Percentiles rank a stretch among this genome's conserved stretches.
phyloP scores from a whole-genome alignment of 306 rosid genomes.

The Casuarina cunninghamiana region DNA sequence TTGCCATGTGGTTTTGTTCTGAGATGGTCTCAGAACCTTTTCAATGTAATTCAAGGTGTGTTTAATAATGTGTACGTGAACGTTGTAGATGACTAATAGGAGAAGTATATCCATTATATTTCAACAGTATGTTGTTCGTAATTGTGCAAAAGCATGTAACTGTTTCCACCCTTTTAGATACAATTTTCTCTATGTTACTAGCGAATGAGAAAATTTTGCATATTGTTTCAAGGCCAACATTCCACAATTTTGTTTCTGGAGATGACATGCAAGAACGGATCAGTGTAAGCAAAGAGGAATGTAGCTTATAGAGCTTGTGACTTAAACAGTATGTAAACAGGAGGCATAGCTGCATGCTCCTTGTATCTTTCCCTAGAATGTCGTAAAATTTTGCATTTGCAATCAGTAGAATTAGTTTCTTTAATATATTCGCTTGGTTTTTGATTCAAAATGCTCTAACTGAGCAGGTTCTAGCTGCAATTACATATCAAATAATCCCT shows the following conservation, averaged over 20 bases:
- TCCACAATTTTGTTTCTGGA: neutral
- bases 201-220: neutral
- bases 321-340: neutral
- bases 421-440: neutral
- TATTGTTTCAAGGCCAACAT: neutral
- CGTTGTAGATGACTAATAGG: neutral
- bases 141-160: neutral
- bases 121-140: neutral
- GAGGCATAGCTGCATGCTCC: neutral
- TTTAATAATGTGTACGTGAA: neutral
- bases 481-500: constrained; percentile 83
- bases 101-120: neutral
- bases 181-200: neutral
- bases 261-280: neutral
- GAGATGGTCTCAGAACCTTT: neutral
- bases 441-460: neutral
- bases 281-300: neutral
- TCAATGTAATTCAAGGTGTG: neutral
- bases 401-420: neutral
- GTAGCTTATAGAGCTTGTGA: neutral
- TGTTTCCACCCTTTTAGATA: neutral
- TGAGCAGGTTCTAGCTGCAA: constrained; percentile 77
- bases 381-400: neutral
- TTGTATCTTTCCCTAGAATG: neutral
- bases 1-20: constrained; percentile 23